Base-by-base conservation (phyloP, 352 stramenopile species). In the Blastocystis sp. region DNA sequence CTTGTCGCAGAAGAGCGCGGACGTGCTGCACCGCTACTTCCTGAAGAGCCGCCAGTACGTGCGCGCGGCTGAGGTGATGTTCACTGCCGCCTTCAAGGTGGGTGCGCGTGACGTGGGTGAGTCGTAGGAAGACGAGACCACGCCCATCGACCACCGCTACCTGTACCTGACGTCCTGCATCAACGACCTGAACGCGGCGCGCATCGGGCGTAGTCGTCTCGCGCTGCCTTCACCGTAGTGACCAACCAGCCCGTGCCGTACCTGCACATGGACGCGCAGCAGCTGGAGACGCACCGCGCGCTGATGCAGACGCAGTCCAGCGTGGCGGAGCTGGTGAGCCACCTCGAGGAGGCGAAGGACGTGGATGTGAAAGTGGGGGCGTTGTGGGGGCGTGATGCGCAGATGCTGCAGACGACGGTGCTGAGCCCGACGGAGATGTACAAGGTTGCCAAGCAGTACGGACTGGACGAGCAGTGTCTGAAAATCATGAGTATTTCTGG, bases 11-110 rank as follows among this genome's bases (percentile, higher is more conserved):
- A 62, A 37, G 19, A 24, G 16, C 60, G 1, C 35, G 21, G 21
- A 85, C 50, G n/a, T 85, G 74, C 60, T 85, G 29, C 74, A 85
- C 45, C 74, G 74, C 26, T 85, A 85, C 60, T 85, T 66, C 60
- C 61, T 85, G 50, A 85, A 85, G 31, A 85, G 66, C 29, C 74
- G 74, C 19, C 41, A 85, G 10, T 85, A 67, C 45, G 60, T 69
- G 1, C 50, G 55, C 37, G 74, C 74, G 21, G 74, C 74, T 2
- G 74, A 85, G 29, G 60, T 62, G 37, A 61, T 85, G 41, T 85
- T 33, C 74, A 12, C 35, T 3, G 74, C 74, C 12, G 74, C 74
- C 12, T 85, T 85, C 33, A 59, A 62, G 35, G 74, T 85, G 41
- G 33, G 21, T 41, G 45, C 45, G n/a, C 9, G 12, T 37, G 16